phyloP scores from a whole-genome alignment of 2,329 filamentous ascomycete species.

The Apiospora rasikravindrae region DNA sequence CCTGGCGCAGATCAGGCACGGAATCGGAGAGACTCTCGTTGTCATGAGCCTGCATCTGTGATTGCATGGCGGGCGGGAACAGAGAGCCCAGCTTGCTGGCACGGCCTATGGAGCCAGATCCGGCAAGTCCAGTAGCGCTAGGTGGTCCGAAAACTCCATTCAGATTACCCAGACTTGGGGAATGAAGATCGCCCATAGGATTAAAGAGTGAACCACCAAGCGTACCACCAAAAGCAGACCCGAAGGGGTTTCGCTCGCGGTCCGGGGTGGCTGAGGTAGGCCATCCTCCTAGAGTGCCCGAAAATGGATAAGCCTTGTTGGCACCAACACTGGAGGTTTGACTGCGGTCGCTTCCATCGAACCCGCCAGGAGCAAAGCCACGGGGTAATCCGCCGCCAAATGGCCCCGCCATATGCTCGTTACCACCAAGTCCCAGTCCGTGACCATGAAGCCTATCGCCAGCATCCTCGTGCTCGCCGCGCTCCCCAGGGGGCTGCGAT shows the following conservation, averaged over 20 bases:
- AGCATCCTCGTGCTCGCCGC: conserved; percentile 66
- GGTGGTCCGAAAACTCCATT: conserved; percentile 73
- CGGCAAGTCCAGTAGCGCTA: conserved; percentile 56
- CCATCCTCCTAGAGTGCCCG: conserved; percentile 69
- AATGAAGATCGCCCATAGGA: conserved; percentile 78
- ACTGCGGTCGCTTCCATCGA: conserved; percentile 83
- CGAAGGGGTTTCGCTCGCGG: conserved; percentile 57
- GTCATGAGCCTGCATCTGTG: conserved; percentile 81
- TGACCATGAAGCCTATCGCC: conserved; percentile 56
- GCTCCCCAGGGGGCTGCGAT: conserved; percentile 86
- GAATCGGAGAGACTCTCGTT: conserved; percentile 64
- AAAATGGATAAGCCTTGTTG: conserved; percentile 72
- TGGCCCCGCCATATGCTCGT: conserved; percentile 52
- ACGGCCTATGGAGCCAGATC: conserved; percentile 71
- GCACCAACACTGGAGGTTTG: conserved; percentile 89
- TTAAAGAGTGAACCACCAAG: conserved; percentile 85
- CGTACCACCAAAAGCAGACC: conserved; percentile 53
- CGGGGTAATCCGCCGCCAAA: conserved; percentile 46
- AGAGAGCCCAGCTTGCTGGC: conserved; percentile 84
- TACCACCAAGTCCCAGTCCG: conserved; percentile 49
- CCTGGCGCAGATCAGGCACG: conserved; percentile 63
- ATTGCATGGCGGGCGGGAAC: conserved; percentile 88
- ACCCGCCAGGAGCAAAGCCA: conserved; percentile 53
- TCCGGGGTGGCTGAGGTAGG: conserved; percentile 72
- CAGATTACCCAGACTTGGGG: conserved; percentile 70